Evolutionary conservation across 225 moss, liverwort and hornwort genomes (phyloP), one percentile per base, ranked within the genome.

Genomic region (Anthoceros angustus): DNA sequence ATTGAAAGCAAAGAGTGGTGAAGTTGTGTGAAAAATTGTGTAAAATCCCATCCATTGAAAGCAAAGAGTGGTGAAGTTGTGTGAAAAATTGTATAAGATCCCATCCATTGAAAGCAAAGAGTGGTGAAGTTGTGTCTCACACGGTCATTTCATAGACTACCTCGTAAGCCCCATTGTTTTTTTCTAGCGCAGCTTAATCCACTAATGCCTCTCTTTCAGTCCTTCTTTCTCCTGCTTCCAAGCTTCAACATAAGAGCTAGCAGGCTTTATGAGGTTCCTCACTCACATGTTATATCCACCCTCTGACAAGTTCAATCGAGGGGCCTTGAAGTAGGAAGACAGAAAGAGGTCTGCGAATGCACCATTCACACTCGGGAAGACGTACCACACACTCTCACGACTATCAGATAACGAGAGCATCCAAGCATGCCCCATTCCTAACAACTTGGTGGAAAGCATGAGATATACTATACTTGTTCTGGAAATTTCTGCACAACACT

Each of bases 221-320:
- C n/a, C n/a, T n/a, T n/a, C n/a, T n/a, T n/a, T n/a, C n/a, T n/a
- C 12, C 41, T 39, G 66, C 20, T 11, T 39, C 4, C 41, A 25
- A 16, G 55, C 23, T 60, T 18, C 41, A 42, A 67, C 25, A 18
- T 14, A 18, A 42, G 25, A 11, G 25, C 18, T 2, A 45, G 41
- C 39, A 67, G 6, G 12, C n/a, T 14, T 12, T 2, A 39, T 39
- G 40, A 10, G 12, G 20, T 42, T 21, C 15, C 42, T 12, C 23
- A 21, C 72, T 90, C 82, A 90, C 92, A 92, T 98, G 79, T 87
- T 72, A 62, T 86, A 92, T 70, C 95, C 95, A 67, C 79, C 82
- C 41, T 92, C 92, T 72, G 95, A 80, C 70, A 98, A 71, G 66
- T 85, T 85, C 77, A 87, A 76, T 50, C 82, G 75, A 64, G 83